Evolutionary conservation across 257 asterid species (phyloP), one percentile per base, ranked within the genome.

Genomic region (Hygrophila difformis): DNA sequence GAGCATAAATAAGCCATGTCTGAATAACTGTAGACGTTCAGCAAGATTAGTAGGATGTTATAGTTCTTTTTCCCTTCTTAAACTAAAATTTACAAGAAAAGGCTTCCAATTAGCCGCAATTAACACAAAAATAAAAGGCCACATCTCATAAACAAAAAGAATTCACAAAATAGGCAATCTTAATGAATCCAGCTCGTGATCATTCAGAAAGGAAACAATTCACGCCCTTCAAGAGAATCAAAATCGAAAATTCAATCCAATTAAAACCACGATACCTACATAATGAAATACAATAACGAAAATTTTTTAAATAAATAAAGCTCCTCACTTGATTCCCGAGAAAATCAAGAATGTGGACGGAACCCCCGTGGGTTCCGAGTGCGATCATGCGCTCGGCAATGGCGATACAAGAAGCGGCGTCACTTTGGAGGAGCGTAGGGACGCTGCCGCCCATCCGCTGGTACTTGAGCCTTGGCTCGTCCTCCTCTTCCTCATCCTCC

Each of bases 391-490:
- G 92, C 37, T 91, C 99, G 5, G 99, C 79, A 2, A 86, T 79
- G 18, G 96, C 75, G 31, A 91, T 72, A 59, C 99, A 82, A 1
- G 96, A 72, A 51, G 96, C 99, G 54, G 95, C 91, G 64, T 86
- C 96, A 64, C 53, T 66, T 13, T 79, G 83, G 13, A 91, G 78
- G 51, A 91, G 88, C 47, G 87, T 18, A 8, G 93, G 96, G 47
- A 86, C 83, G 65, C 94, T 86, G 56, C 95, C 96, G 33, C 96
- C 96, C 95, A 91, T 91, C 19, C 99, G 68, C 73, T 91, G 99
- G 70, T 91, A 91, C 84, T 91, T 91, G 16, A 91, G 82, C 34
- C 96, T 62, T 19, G 96, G 99, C 67, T 91, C 99, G 21, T 89
- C 94, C 41, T 75, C 96, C 18, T 69, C 82, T 8, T 73, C 96